Percentiles rank a stretch among this genome's conserved stretches.
Conservation (phyloP, 108 stramenopile genomes). For the Pseudonitzschia multistriata region DNA sequence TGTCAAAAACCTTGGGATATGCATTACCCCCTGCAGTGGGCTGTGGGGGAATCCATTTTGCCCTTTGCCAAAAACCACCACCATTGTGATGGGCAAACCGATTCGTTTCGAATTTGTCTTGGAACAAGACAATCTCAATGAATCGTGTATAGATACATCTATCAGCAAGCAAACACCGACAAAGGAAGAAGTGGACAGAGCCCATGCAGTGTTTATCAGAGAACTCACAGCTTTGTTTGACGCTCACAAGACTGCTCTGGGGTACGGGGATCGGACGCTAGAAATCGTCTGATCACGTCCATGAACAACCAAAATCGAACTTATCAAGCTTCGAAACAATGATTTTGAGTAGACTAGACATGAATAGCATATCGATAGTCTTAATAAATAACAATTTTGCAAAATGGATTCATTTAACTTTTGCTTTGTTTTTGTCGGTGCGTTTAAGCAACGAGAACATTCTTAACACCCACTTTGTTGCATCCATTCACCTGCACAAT, state of each 20-base stretch:
- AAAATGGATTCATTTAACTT: too few species aligned
- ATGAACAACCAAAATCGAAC: too few species aligned
- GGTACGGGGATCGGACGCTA: constrained; percentile 48
- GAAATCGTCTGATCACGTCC: constrained; percentile 47
- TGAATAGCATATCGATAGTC: too few species aligned
- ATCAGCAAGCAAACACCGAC: not conserved
- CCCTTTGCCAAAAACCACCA: not conserved
- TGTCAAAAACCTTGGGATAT: constrained; percentile 51
- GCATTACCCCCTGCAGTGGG: constrained; percentile 49
- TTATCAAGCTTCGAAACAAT: too few species aligned
- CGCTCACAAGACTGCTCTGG: constrained; percentile 47
- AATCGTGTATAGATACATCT: not conserved
- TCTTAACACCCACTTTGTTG: too few species aligned
- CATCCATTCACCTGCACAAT: too few species aligned
- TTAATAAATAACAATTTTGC: too few species aligned
- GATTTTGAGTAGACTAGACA: too few species aligned
- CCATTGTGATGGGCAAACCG: not conserved
- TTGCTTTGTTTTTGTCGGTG: too few species aligned
- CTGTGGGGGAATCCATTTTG: constrained; percentile 19
- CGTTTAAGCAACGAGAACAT: too few species aligned
- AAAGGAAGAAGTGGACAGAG: constrained; percentile 25
- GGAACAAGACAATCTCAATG: not conserved
- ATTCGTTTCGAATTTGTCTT: not conserved
- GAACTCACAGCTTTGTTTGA: constrained; percentile 50
- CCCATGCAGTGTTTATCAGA: constrained; percentile 43